A percentile compares a stretch with the other conserved stretches of the same genome.
Evolutionary conservation across 257 asterid genomes (phyloP).

Genomic region (Catharanthus roseus): DNA sequence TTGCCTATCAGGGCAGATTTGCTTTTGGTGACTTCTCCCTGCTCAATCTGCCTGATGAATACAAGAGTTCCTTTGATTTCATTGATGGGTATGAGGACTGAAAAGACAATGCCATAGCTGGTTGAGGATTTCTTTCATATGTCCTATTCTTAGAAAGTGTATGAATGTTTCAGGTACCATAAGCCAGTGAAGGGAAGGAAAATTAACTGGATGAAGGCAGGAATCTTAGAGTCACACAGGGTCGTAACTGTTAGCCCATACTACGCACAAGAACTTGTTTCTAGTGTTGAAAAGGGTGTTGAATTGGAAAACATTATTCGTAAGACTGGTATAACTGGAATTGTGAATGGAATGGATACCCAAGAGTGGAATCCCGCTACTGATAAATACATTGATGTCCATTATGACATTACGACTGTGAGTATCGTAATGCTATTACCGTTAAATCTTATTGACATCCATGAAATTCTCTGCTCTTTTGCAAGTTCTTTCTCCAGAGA

Average conservation of each 20-base stretch:
- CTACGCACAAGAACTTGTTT: conserved; percentile 78
- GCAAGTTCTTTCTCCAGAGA: neutral
- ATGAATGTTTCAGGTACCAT: conserved; percentile 41
- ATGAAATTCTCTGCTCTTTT: neutral
- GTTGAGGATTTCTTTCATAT: neutral
- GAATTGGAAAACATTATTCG: conserved; percentile 64
- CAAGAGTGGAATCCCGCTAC: conserved; percentile 95
- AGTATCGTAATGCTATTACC: conserved; percentile 11
- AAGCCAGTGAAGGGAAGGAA: conserved; percentile 91
- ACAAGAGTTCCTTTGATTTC: conserved; percentile 84
- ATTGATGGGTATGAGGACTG: conserved; percentile 63
- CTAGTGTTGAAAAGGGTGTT: conserved; percentile 79
- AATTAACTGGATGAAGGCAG: conserved; percentile 98
- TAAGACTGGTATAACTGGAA: conserved; percentile 47
- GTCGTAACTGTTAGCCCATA: conserved; percentile 84
- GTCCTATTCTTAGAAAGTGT: conserved; percentile 9
- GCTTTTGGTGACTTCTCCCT: conserved; percentile 65
- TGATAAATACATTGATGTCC: conserved; percentile 60
- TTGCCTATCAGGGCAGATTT: conserved; percentile 94
- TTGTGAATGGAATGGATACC: conserved; percentile 78
- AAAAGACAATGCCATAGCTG: neutral
- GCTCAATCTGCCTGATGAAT: conserved; percentile 74
- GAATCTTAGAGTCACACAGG: conserved; percentile 55
- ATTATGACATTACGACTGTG: conserved; percentile 76
- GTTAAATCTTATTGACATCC: neutral